Evolutionary conservation across 345 rosid species (phyloP).

Genomic region (Lagerstroemia speciosa): DNA sequence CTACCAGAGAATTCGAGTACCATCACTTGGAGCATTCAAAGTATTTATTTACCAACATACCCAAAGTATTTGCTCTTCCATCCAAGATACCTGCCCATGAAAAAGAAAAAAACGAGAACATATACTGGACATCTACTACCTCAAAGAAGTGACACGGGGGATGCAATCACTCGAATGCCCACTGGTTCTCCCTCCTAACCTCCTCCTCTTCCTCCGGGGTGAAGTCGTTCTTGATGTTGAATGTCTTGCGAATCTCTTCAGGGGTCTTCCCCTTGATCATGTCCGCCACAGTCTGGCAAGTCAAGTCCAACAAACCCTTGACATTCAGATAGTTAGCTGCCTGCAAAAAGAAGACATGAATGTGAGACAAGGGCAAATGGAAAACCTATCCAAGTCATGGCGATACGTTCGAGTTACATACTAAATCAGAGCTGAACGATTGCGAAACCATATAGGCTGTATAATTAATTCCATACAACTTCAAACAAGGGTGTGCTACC

Average conservation of each 20-base stretch:
- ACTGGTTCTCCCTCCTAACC: constrained; percentile 55
- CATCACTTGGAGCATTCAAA: no score
- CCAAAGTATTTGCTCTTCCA: no score
- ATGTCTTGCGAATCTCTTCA: constrained; percentile 41
- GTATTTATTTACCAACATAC: neutral
- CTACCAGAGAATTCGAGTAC: no score
- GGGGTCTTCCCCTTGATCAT: constrained; percentile 58
- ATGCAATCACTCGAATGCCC: constrained; percentile 58
- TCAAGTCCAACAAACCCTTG: constrained; percentile 48
- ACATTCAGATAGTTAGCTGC: constrained; percentile 73
- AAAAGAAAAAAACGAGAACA: neutral
- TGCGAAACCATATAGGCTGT: neutral
- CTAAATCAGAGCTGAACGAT: neutral
- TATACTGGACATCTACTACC: neutral
- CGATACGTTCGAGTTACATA: neutral
- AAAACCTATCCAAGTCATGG: neutral
- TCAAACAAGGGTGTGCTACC: no score
- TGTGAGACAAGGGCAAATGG: neutral
- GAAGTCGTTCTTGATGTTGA: constrained; percentile 59
- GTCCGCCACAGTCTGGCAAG: constrained; percentile 65
- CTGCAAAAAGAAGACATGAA: constrained; percentile 15
- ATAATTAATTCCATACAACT: no score
- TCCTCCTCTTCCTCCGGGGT: constrained; percentile 57
- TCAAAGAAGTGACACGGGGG: neutral
- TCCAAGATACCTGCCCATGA: no score